phyloP scores from a whole-genome alignment of 2,329 filamentous ascomycete species.

The Aspergillus alliaceus region DNA sequence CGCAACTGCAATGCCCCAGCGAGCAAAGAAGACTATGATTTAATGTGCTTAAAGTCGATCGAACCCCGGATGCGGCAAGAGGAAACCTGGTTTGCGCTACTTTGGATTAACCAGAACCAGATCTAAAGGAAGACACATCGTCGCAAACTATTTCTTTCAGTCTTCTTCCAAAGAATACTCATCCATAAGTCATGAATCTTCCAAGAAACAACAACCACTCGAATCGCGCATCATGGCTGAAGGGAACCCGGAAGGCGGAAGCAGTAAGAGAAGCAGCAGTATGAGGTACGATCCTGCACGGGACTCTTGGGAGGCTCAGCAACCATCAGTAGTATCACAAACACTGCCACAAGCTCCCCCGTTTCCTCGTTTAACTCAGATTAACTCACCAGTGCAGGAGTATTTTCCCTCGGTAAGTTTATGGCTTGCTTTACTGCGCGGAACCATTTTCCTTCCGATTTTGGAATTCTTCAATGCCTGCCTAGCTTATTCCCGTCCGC shows the following conservation, averaged over 20 bases:
- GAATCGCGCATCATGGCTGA: constrained; percentile 9
- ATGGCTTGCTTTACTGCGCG: background rate
- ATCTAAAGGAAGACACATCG: background rate
- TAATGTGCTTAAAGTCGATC: constrained; percentile 3
- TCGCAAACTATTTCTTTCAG: background rate
- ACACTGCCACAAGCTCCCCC: background rate
- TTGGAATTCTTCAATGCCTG: background rate
- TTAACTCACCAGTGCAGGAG: background rate
- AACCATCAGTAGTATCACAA: background rate
- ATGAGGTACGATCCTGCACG: constrained; percentile 27
- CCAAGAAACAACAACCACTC: background rate
- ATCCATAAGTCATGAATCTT: background rate
- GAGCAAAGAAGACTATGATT: background rate
- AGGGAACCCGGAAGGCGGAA: constrained; percentile 2
- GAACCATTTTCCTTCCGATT: background rate
- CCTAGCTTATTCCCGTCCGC: background rate
- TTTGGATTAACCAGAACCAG: constrained; percentile 9
- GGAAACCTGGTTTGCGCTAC: constrained; percentile 17
- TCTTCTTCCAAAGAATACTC: background rate
- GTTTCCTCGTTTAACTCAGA: background rate
- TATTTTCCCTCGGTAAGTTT: background rate
- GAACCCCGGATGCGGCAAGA: constrained; percentile 18
- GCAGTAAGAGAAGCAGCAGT: background rate
- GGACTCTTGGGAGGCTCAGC: constrained; percentile 21
- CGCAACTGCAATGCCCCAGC: background rate